These are phyloP conservation scores for Pseudogymnoascus sp. DNA, from an alignment of 2,329 filamentous ascomycete genomes.

Conservation along the genomic window DNA sequence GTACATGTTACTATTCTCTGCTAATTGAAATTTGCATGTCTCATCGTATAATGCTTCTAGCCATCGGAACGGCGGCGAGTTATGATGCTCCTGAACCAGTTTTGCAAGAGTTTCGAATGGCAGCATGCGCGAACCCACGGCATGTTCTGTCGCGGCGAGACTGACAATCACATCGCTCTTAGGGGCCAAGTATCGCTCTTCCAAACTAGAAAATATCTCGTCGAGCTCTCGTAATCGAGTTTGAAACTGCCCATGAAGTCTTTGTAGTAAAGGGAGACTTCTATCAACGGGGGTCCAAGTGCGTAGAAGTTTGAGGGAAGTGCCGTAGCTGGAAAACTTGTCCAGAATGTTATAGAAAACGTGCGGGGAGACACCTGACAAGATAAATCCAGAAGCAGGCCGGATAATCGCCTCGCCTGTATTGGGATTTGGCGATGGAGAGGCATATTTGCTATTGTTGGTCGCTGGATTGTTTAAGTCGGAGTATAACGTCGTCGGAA, in stretches of 20 bases:
- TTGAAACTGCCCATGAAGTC: constrained; percentile 22
- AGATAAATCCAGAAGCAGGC: constrained; percentile 20
- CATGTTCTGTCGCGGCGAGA: constrained; percentile 50
- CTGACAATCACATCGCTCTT: constrained; percentile 52
- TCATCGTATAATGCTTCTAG: constrained; percentile 70
- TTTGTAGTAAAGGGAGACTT: constrained; percentile 23
- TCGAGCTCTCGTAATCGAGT: constrained; percentile 50
- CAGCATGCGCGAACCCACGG: constrained; percentile 47
- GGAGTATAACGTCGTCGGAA: constrained; percentile 63
- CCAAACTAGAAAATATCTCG: constrained; percentile 45
- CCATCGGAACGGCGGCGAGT: constrained; percentile 51
- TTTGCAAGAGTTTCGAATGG: constrained; percentile 49
- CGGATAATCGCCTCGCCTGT: constrained; percentile 28
- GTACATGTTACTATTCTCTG: constrained; percentile 54
- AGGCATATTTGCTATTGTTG: constrained; percentile 14
- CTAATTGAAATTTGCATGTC: constrained; percentile 59
- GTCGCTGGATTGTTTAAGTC: not conserved
- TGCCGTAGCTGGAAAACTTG: constrained; percentile 40
- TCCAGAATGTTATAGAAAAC: constrained; percentile 31
- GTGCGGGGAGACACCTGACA: constrained; percentile 30
- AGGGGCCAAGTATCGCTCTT: constrained; percentile 50
- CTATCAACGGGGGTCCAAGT: constrained; percentile 34
- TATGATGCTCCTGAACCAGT: constrained; percentile 17
- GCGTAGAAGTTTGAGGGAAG: constrained; percentile 38
- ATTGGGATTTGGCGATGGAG: constrained; percentile 25